These are phyloP conservation scores for Aciculosporium take DNA, from an alignment of 2,329 filamentous ascomycete species.

Conservation along the genomic window DNA sequence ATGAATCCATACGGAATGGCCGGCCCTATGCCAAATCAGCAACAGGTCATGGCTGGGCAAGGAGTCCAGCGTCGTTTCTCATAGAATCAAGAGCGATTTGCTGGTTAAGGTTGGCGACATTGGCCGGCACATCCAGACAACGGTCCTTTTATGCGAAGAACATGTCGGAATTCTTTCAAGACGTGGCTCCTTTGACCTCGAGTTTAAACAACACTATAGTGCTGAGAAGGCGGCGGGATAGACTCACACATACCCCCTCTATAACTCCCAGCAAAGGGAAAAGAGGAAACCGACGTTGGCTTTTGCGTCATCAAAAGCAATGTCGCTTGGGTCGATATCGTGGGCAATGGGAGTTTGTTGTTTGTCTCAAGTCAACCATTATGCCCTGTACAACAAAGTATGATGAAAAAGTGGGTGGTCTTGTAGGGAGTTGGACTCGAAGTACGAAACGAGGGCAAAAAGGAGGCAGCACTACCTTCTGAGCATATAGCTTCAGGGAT, in stretches of 20 bases:
- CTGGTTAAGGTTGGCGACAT: too few relatives aligned
- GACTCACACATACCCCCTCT: not conserved
- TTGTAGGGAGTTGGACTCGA: not conserved
- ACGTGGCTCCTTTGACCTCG: not conserved
- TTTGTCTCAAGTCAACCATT: constrained; percentile 2
- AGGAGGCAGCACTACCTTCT: not conserved
- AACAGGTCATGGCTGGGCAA: constrained; percentile 42
- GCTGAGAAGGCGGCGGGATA: not conserved
- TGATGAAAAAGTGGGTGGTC: constrained; percentile 12
- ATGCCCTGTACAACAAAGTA: constrained; percentile 16
- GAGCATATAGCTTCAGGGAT: not conserved
- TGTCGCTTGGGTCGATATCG: not conserved
- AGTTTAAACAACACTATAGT: not conserved
- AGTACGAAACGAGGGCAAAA: not conserved
- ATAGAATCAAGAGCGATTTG: constrained; percentile 22
- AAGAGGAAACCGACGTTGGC: too few relatives aligned
- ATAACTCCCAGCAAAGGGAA: too few relatives aligned
- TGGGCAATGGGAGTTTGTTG: not conserved
- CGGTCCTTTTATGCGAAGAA: not conserved
- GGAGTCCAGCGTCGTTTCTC: constrained; percentile 42
- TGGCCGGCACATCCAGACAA: not conserved
- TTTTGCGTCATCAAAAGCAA: too few relatives aligned
- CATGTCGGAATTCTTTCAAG: not conserved
- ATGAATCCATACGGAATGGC: constrained; percentile 48
- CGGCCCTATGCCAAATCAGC: constrained; percentile 32